Percentiles rank a stretch among this genome's conserved stretches.
phyloP scores from a whole-genome alignment of 2,329 filamentous ascomycete genomes.

The Hypoxylon sp. region DNA sequence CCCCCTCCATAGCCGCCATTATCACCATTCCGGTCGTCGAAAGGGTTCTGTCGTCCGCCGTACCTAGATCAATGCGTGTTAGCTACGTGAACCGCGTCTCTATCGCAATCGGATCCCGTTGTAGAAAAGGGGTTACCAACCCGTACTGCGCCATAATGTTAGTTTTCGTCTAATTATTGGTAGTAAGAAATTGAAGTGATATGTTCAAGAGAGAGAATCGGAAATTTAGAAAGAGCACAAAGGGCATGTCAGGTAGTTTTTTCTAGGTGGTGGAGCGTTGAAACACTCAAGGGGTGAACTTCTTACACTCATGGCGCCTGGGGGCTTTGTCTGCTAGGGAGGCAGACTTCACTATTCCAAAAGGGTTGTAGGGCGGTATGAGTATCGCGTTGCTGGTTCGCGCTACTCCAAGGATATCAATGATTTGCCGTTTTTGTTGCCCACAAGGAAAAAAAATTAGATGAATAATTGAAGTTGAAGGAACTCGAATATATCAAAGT shows the following conservation, averaged over 20 bases:
- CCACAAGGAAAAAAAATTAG: conserved; percentile 14
- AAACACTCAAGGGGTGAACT: conserved; percentile 55
- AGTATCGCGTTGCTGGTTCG: not conserved
- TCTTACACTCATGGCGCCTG: conserved; percentile 65
- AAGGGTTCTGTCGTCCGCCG: conserved; percentile 70
- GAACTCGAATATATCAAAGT: conserved; percentile 20
- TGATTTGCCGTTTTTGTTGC: conserved; percentile 8
- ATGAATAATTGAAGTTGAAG: conserved; percentile 19
- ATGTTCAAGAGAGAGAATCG: conserved; percentile 31
- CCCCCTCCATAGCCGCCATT: conserved; percentile 58
- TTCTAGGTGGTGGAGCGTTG: conserved; percentile 42
- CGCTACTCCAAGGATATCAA: conserved; percentile 19
- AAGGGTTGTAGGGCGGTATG: conserved; percentile 9
- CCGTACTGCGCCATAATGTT: conserved; percentile 68
- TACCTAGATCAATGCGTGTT: conserved; percentile 63
- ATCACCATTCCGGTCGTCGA: conserved; percentile 67
- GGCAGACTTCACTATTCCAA: conserved; percentile 29
- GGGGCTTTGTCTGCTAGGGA: conserved; percentile 38
- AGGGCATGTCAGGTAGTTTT: conserved; percentile 28
- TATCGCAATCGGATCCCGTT: conserved; percentile 29
- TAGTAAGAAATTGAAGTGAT: conserved; percentile 44
- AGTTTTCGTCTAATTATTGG: conserved; percentile 49
- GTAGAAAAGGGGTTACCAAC: conserved; percentile 59
- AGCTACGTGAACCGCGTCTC: conserved; percentile 47
- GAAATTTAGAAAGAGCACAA: conserved; percentile 23